phyloP scores from a whole-genome alignment of 176 grass and related monocot species.

The Phyllostachys edulis region DNA sequence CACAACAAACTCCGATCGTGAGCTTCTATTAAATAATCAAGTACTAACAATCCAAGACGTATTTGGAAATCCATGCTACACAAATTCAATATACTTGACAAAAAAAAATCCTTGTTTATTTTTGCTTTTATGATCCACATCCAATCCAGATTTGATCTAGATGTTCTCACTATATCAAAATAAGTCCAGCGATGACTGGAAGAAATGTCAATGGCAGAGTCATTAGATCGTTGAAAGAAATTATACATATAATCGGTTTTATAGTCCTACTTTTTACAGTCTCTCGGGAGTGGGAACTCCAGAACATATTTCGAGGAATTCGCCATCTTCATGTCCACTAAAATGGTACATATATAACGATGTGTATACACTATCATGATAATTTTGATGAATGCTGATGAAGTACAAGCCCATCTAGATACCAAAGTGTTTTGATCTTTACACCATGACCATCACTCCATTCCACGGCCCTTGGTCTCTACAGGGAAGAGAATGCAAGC shows the following conservation, averaged over 20 bases:
- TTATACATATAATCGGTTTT: background rate
- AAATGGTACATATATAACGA: background rate
- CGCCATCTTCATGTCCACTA: conserved; percentile 7
- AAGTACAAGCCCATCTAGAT: background rate
- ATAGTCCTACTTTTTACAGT: background rate
- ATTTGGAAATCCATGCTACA: background rate
- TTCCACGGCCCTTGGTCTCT: conserved; percentile 61
- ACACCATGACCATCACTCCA: conserved; percentile 26
- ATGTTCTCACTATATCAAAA: background rate
- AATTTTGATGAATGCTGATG: background rate
- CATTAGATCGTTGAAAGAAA: background rate
- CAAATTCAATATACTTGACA: background rate
- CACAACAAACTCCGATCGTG: background rate
- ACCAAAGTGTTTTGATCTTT: background rate
- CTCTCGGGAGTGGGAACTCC: background rate
- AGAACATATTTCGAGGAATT: no score
- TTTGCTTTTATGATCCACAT: background rate
- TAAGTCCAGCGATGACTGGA: background rate
- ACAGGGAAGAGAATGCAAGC: conserved; percentile 60
- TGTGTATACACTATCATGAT: background rate
- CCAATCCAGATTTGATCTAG: background rate
- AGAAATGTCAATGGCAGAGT: background rate
- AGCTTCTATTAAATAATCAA: background rate
- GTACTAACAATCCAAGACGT: background rate
- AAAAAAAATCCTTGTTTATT: background rate